Base-by-base conservation (phyloP, 352 stramenopile species). In the Aphanomyces astaci region DNA sequence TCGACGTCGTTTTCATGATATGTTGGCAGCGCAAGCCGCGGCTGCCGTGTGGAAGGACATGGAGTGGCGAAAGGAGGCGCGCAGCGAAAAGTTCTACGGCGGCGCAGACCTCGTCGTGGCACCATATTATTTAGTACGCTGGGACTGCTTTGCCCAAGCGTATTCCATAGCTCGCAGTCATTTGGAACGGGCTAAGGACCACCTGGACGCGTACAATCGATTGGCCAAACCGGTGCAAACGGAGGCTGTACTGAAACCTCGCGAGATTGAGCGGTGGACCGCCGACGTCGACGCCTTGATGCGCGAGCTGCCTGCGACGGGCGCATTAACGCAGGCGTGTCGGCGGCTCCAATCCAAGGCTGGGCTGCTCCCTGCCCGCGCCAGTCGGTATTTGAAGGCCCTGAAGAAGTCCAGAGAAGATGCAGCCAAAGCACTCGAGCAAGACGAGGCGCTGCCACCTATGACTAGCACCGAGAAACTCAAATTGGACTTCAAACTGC, bases 111-210 rank as follows among this genome's bases (percentile, higher is more conserved):
- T 68, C 32, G 28, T 68, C 4, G 22, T 68, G 17, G 10, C 10
- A 7, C 62, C 62, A 24, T 68, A 40, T 24, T 51, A 25, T 40
- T 10, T 13, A 10, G 43, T 68, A 2, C 62, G 62, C 13, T 68
- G 62, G 62, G 62, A 68, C 31, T 68, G 62, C 62, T 68, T 68
- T 60, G 45, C 48, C 51, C 32, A 57, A 28, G 62, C 62, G 0
- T 68, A 68, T 24, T 3, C 59, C 17, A 2, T 59, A 3, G 62
- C 62, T 2, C 28, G 49, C 10, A 30, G 7, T n/a, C 11, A 57
- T 17, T 11, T 68, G 2, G 40, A 60, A n/a, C 43, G 28, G 17
- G 49, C 49, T 10, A 45, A 49, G n/a, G 27, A 40, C 27, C 22
- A 43, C 7, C 45, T 68, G 3, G 62, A 68, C 27, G 62, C 40